phyloP scores from a whole-genome alignment of 345 rosid species.

The Streptanthus diversifolius region DNA sequence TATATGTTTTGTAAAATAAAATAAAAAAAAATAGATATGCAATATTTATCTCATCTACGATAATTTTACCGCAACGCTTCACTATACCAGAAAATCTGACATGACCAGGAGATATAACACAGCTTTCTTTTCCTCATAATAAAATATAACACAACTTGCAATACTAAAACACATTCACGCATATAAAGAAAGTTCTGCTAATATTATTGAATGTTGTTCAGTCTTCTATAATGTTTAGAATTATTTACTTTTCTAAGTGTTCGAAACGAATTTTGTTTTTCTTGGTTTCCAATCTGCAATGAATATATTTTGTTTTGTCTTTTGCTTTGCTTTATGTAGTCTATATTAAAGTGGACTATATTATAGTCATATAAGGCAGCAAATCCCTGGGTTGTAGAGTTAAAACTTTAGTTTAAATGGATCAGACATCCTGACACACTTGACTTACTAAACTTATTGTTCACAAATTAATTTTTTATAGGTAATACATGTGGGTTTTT shows the following conservation, averaged over 20 bases:
- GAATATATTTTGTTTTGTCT: neutral
- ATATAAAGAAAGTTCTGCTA: neutral
- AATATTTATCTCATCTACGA: neutral
- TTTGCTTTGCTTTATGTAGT: too few species aligned
- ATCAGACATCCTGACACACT: neutral
- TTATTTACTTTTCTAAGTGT: neutral
- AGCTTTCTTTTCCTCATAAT: neutral
- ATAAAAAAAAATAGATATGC: neutral
- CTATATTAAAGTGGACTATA: too few species aligned
- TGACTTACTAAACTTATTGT: neutral
- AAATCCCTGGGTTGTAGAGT: too few species aligned
- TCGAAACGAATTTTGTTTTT: neutral
- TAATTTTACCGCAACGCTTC: neutral
- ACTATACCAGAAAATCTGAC: neutral
- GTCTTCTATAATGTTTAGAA: neutral
- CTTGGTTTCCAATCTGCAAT: neutral
- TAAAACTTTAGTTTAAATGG: neutral
- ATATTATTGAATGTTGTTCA: neutral
- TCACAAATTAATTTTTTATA: neutral
- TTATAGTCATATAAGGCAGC: too few species aligned
- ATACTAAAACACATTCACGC: neutral
- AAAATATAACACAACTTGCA: constrained; percentile 2
- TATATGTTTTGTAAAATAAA: neutral
- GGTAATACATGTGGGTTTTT: neutral
- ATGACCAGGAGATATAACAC: neutral